Evolutionary conservation across 768 basidiomycete species (phyloP).

Genomic region (Panaeolus cyanescens): DNA sequence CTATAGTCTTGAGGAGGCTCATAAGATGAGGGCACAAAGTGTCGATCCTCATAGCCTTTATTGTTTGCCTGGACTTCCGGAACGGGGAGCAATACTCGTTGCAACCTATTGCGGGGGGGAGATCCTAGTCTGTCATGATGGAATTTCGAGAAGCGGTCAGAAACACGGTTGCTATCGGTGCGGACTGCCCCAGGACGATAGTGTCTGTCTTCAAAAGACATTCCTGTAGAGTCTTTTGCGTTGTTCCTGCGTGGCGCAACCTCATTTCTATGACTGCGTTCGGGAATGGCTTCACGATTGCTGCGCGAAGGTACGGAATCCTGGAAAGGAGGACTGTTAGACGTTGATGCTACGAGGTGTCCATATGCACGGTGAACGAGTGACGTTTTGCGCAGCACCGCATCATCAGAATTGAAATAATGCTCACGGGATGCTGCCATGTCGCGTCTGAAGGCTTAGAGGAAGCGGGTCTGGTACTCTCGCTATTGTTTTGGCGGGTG

Average conservation of each 20-base stretch:
- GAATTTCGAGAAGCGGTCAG: constrained; percentile 11
- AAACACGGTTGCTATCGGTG: constrained; percentile 4
- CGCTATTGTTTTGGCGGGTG: constrained; percentile 46
- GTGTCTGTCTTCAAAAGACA: constrained; percentile 65
- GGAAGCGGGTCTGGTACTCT: constrained; percentile 58
- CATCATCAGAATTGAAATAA: constrained; percentile 21
- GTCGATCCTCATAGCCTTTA: background rate
- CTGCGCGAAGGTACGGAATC: constrained; percentile 14
- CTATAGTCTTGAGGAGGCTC: constrained; percentile 13
- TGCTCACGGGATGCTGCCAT: constrained; percentile 54
- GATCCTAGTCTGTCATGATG: constrained; percentile 29
- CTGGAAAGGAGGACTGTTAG: constrained; percentile 34
- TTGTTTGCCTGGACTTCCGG: constrained; percentile 3
- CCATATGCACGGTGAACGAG: constrained; percentile 21
- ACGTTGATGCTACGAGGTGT: constrained; percentile 22
- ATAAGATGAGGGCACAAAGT: constrained; percentile 3
- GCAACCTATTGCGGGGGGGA: constrained; percentile 28
- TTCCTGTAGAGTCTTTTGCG: constrained; percentile 19
- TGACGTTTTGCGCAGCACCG: constrained; percentile 15
- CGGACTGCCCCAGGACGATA: constrained; percentile 53
- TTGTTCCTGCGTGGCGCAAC: constrained; percentile 7
- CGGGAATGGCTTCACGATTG: constrained; percentile 17
- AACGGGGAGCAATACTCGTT: constrained; percentile 25
- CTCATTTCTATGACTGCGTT: constrained; percentile 17
- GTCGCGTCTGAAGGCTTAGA: constrained; percentile 53